Evolutionary conservation across 2,329 filamentous ascomycete genomes (phyloP), one percentile per base, ranked within the genome.

Genomic region (Tympanopsis confertula): DNA sequence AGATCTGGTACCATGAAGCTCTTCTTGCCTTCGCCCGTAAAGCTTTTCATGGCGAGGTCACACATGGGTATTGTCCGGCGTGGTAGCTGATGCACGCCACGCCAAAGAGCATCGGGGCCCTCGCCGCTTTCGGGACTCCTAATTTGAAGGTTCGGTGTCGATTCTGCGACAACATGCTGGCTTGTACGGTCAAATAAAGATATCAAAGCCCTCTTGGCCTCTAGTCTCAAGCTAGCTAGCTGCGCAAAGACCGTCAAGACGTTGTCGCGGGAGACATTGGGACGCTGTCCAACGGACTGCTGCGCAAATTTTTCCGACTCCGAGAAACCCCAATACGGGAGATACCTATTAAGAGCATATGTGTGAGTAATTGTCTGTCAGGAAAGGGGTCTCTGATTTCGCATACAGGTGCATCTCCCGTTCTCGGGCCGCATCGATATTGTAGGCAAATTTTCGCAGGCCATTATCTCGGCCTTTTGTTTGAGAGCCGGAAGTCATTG

Each of bases 141-240:
- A 4, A 49, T 35, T 15, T 44, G 36, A 2, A 50, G 41, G 4
- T 35, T 30, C 4, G 42, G 44, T 0, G 51, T 53, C 1, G 51
- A 45, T 40, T 55, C 52, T 1, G 52, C 52, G 5, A 55, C 36
- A 13, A 55, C 41, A 42, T 54, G 50, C 36, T 55, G 50, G 12
- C 36, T 43, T 3, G 35, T 43, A 12, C 39, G 41, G 36, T 52
- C 52, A 28, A 54, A 51, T 2, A 55, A 44, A 4, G 49, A 51
- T 17, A 55, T 52, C 3, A 53, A 20, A 5, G 47, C 46, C 18
- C 50, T 42, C 20, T 42, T 39, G 5, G 46, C 45, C 14, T 48
- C 18, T 32, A 54, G 40, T 17, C 49, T 43, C 12, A 55, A 35
- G 17, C 46, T 44, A 5, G 45, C 48, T 10, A 55, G 41, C 35